phyloP scores from a whole-genome alignment of 768 basidiomycete genomes.

The Mycena filopes region DNA sequence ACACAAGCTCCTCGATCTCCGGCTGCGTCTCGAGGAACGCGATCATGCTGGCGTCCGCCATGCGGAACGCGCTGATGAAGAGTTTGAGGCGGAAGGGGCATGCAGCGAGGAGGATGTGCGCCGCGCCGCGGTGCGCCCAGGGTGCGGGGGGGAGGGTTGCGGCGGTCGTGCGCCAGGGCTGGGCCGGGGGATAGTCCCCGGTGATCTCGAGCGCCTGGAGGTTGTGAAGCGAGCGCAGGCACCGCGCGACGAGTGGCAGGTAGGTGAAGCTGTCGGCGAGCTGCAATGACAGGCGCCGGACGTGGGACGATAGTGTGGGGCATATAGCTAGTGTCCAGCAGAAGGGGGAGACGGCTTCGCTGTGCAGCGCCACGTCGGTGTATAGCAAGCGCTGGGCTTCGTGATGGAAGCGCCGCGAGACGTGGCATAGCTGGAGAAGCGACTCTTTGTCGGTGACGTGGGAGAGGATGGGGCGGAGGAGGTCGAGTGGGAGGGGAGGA shows the following conservation, averaged over 20 bases:
- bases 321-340: neutral
- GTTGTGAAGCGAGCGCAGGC: neutral
- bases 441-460: neutral
- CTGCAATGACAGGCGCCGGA: slow-evolving; percentile 7
- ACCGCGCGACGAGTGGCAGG: neutral
- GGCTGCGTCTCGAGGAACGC: slow-evolving; percentile 1
- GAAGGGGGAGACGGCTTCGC: neutral
- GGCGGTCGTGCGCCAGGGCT: neutral
- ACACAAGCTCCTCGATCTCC: slow-evolving; percentile 15
- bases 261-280: neutral
- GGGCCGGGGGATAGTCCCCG: neutral
- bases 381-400: slow-evolving; percentile 9
- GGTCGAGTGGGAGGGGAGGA: slow-evolving; percentile 14
- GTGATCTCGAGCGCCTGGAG: slow-evolving; percentile 12
- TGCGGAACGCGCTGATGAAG: slow-evolving; percentile 2
- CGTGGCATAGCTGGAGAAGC: neutral
- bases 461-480: slow-evolving; percentile 15
- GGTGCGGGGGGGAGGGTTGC: neutral
- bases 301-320: neutral
- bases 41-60: neutral
- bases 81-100: neutral
- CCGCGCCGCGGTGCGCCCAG: neutral
- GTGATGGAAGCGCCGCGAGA: neutral
- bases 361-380: neutral
- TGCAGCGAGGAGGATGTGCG: neutral